Percentiles rank a stretch among this genome's conserved stretches.
Conservation (phyloP, 805 yeast species). For the Lachancea cidri region DNA sequence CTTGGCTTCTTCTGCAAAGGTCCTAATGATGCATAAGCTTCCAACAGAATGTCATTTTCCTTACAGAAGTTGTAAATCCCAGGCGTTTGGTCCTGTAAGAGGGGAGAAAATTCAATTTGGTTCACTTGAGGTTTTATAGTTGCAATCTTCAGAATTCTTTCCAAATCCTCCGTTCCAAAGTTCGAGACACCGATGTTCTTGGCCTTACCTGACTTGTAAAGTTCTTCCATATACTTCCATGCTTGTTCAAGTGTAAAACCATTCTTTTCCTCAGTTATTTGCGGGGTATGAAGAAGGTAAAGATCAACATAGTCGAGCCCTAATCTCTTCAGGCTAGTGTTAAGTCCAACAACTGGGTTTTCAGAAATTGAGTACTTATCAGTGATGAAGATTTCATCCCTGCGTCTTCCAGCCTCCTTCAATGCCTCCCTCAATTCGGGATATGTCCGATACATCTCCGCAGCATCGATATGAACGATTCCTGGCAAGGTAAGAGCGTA, state of each 20-base stretch:
- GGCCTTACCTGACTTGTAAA: conserved; percentile 46
- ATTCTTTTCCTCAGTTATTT: conserved; percentile 39
- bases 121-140: conserved; percentile 59
- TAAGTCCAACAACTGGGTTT: conserved; percentile 47
- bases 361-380: conserved; percentile 70
- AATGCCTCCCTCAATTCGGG: conserved; percentile 54
- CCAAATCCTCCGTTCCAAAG: conserved; percentile 49
- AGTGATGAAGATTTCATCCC: conserved; percentile 63
- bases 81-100: conserved; percentile 56
- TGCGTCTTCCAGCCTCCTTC: conserved; percentile 53
- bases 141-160: conserved; percentile 44
- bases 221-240: conserved; percentile 58
- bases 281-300: conserved; percentile 82
- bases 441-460: conserved; percentile 64
- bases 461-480: conserved; percentile 64
- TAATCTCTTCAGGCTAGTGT: conserved; percentile 54
- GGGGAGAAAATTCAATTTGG: conserved; percentile 76
- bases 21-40: conserved; percentile 80
- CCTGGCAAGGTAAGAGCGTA: conserved; percentile 40
- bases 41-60: conserved; percentile 48
- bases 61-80: conserved; percentile 54
- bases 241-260: conserved; percentile 47
- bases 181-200: conserved; percentile 77
- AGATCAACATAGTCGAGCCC: conserved; percentile 74
- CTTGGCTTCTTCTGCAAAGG: conserved; percentile 46